Base-by-base conservation (phyloP, 225 moss, liverwort and hornwort genomes). In the Straminergon stramineum region DNA sequence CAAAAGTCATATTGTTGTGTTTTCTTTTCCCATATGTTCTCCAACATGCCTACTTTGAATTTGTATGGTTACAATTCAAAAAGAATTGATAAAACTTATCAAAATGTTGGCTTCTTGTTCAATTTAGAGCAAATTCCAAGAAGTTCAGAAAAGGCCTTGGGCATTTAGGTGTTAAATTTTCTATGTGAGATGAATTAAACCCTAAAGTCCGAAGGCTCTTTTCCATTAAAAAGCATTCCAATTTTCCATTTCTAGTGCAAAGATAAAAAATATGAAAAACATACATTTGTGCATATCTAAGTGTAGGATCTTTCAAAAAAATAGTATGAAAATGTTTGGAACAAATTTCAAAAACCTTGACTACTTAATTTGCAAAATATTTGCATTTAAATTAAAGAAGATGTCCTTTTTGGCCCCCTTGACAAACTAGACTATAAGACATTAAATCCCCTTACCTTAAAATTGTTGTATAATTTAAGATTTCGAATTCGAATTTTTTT, bases 131-230 rank as follows among this genome's bases (percentile, higher is more conserved):
- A n/a, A n/a, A n/a, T n/a, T n/a, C n/a, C n/a, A n/a, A n/a, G n/a
- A n/a, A n/a, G n/a, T n/a, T n/a, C n/a, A n/a, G n/a, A n/a, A n/a
- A n/a, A n/a, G n/a, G n/a, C n/a, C n/a, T n/a, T n/a, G n/a, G n/a
- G n/a, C n/a, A n/a, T n/a, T n/a, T n/a, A n/a, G n/a, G n/a, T n/a
- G n/a, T n/a, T n/a, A 5, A 9, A 55, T 35, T 77, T 75, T 78
- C 1, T 0, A 23, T 55, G 5, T 8, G 3, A 34, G 11, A 22
- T 22, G 14, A 15, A 35, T 31, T 17, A 45, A 28, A 26, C 0
- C 6, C 30, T 45, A 30, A 48, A 45, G 17, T 75, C 3, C 10
- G 3, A 18, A 75, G 11, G 27, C 6, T 2, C 4, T 11, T 75
- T 18, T 18, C 7, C 7, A 18, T 31, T 0, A 31, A 32, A 18